Conservation (phyloP, 2,329 filamentous ascomycete genomes). For the Sporothrix schenckii region DNA sequence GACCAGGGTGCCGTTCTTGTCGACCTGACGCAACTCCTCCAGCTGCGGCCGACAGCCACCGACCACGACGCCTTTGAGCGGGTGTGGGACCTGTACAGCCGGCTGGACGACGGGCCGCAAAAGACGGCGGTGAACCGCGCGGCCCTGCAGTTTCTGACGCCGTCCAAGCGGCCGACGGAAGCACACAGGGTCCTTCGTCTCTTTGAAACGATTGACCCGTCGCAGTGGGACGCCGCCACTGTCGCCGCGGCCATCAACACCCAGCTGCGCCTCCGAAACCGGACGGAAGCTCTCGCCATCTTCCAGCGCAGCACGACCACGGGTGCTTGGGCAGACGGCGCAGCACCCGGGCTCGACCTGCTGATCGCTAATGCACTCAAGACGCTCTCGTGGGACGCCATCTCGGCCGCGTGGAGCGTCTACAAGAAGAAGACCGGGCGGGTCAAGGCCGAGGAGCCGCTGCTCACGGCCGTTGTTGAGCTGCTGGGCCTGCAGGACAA, state of each 20-base stretch:
- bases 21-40: slow-evolving; percentile 12
- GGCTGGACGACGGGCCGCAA: slow-evolving; percentile 42
- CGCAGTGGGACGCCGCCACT: slow-evolving; percentile 48
- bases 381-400: slow-evolving; percentile 44
- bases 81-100: slow-evolving; percentile 50
- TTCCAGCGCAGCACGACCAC: slow-evolving; percentile 44
- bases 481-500: slow-evolving; percentile 6
- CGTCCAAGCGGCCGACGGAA: slow-evolving; percentile 50
- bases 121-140: slow-evolving; percentile 40
- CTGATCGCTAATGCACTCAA: slow-evolving; percentile 49
- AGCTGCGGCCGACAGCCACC: slow-evolving; percentile 33
- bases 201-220: slow-evolving; percentile 46
- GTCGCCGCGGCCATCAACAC: slow-evolving; percentile 50
- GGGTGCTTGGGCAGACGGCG: background rate
- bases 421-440: slow-evolving; percentile 37
- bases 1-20: slow-evolving; percentile 30
- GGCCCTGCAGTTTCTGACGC: slow-evolving; percentile 50
- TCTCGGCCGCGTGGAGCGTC: slow-evolving; percentile 46
- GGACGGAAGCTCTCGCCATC: slow-evolving; percentile 46
- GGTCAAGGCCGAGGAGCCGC: slow-evolving; percentile 9
- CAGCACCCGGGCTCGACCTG: slow-evolving; percentile 48
- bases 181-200: slow-evolving; percentile 51
- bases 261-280: slow-evolving; percentile 48
- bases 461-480: slow-evolving; percentile 44
- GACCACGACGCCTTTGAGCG: slow-evolving; percentile 42